Conservation (phyloP, 1,284 basidiomycete genomes). For the Heliocybe sulcata region DNA sequence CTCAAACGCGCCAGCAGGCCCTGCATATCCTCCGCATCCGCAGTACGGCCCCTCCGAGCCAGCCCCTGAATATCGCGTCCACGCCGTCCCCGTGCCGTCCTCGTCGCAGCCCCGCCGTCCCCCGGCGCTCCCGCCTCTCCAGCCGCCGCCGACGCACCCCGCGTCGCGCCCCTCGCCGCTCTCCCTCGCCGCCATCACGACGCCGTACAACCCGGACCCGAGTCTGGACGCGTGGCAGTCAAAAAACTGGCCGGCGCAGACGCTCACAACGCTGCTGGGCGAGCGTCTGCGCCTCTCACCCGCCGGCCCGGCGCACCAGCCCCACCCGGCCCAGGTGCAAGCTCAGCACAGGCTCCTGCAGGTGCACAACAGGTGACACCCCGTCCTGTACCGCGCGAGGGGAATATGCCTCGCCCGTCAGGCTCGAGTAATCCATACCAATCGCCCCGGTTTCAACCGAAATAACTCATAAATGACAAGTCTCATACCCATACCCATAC, state of each 20-base stretch:
- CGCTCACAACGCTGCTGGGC: slow-evolving; percentile 35
- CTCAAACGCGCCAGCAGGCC: not conserved
- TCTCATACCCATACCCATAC: too few relatives aligned
- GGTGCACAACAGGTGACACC: slow-evolving; percentile 20
- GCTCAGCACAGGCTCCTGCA: slow-evolving; percentile 14
- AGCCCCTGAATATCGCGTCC: not conserved
- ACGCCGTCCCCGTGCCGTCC: not conserved
- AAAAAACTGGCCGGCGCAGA: slow-evolving; percentile 52
- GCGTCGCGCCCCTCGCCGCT: slow-evolving; percentile 21
- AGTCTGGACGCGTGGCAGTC: slow-evolving; percentile 20
- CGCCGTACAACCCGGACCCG: slow-evolving; percentile 18
- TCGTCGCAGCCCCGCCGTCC: not conserved
- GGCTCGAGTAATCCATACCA: too few relatives aligned
- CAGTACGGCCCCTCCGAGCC: not conserved
- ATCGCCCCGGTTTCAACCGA: too few relatives aligned
- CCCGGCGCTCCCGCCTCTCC: not conserved
- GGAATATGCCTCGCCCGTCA: too few relatives aligned
- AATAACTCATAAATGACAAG: too few relatives aligned
- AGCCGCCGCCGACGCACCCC: slow-evolving; percentile 2
- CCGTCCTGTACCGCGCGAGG: slow-evolving; percentile 1
- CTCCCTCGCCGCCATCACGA: slow-evolving; percentile 25
- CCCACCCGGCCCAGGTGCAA: not conserved
- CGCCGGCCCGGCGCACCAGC: not conserved
- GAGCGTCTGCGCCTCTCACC: slow-evolving; percentile 38
- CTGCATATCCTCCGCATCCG: not conserved